Conservation (phyloP, 228 moss, liverwort and hornwort species). For the Sphagnum fallax region DNA sequence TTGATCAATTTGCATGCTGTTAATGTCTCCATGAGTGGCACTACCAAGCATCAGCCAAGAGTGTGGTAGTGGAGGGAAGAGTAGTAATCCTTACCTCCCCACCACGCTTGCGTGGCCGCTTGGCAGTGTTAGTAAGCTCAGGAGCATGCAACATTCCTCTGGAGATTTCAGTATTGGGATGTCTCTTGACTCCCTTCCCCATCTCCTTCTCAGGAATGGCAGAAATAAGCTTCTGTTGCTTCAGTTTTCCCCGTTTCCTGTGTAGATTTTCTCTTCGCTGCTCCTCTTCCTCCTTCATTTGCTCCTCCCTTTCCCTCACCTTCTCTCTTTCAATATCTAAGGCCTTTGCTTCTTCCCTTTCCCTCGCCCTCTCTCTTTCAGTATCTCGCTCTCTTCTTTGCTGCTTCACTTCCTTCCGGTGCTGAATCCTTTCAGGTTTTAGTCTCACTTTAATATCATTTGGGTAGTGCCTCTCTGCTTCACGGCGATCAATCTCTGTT, state of each 20-base stretch:
- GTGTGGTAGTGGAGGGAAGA: not conserved
- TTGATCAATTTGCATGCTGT: no score
- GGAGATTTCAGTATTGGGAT: conserved; percentile 13
- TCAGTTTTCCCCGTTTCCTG: conserved; percentile 23
- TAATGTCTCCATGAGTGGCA: no score
- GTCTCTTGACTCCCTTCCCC: conserved; percentile 39
- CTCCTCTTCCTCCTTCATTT: conserved; percentile 26
- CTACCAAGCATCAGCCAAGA: no score
- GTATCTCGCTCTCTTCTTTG: conserved; percentile 40
- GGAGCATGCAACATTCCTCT: conserved; percentile 15
- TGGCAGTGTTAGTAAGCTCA: conserved; percentile 50
- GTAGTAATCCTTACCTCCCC: conserved; percentile 60
- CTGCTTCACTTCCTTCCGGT: conserved; percentile 22
- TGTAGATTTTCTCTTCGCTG: conserved; percentile 17
- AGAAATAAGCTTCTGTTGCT: conserved; percentile 30
- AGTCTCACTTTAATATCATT: no score
- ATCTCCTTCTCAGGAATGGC: conserved; percentile 28
- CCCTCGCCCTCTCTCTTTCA: conserved; percentile 32
- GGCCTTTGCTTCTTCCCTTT: conserved; percentile 12
- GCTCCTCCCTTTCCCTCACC: conserved; percentile 35
- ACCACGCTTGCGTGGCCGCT: conserved; percentile 81
- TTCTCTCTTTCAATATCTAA: conserved; percentile 24
- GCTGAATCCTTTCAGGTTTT: conserved; percentile 31
- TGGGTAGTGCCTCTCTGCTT: conserved; percentile 12
- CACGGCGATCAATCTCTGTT: conserved; percentile 34